A percentile compares a stretch with the other conserved stretches of the same genome.
phyloP scores from a whole-genome alignment of 2,329 filamentous ascomycete species.

The Diplodia seriata region DNA sequence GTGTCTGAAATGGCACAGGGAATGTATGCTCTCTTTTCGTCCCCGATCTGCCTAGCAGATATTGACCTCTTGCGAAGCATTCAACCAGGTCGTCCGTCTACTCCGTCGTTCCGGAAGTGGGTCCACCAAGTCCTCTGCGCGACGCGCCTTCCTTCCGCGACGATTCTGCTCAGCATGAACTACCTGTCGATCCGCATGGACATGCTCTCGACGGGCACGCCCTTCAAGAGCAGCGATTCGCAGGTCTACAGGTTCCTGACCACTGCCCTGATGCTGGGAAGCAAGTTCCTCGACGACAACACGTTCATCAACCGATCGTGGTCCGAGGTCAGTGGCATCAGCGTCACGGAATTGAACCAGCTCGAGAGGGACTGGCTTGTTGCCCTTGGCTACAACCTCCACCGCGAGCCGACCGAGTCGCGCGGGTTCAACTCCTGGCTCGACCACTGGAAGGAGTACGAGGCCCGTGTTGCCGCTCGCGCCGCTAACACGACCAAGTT shows the following conservation, averaged over 20 bases:
- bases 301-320: slow-evolving; percentile 97
- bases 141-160: slow-evolving; percentile 87
- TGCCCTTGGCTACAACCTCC: slow-evolving; percentile 82
- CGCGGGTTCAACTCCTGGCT: slow-evolving; percentile 73
- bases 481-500: slow-evolving; percentile 53
- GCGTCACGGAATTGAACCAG: slow-evolving; percentile 80
- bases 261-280: slow-evolving; percentile 82
- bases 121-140: slow-evolving; percentile 89
- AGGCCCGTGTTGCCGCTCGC: slow-evolving; percentile 56
- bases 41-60: slow-evolving; percentile 65
- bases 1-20: slow-evolving; percentile 86
- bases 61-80: slow-evolving; percentile 70
- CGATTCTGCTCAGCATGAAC: slow-evolving; percentile 87
- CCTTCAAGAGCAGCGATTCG: slow-evolving; percentile 61
- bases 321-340: slow-evolving; percentile 92
- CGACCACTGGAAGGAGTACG: slow-evolving; percentile 70
- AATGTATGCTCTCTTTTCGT: slow-evolving; percentile 67
- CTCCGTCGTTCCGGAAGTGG: slow-evolving; percentile 85
- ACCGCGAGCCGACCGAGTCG: slow-evolving; percentile 80
- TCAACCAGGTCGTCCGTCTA: slow-evolving; percentile 66
- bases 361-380: slow-evolving; percentile 89
- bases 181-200: slow-evolving; percentile 86
- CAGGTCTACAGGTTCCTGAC: slow-evolving; percentile 89
- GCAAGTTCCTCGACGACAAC: slow-evolving; percentile 96
- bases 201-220: slow-evolving; percentile 63